Evolutionary conservation across 352 stramenopile genomes (phyloP).

Genomic region (Phytophthora constricta): DNA sequence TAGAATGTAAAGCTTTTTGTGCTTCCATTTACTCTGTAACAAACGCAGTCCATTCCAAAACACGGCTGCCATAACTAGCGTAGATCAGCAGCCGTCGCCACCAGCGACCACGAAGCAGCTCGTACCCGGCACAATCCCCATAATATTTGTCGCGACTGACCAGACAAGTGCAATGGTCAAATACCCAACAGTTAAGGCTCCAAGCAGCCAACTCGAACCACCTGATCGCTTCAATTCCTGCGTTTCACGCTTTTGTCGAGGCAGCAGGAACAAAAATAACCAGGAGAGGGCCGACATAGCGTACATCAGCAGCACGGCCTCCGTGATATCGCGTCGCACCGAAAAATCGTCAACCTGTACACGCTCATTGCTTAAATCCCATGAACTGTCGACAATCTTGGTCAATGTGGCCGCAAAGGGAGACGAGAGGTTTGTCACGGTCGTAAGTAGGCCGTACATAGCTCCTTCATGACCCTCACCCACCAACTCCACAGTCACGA

Average conservation of each 20-base stretch:
- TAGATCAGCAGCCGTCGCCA: constrained; percentile 30
- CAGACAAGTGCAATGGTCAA: constrained; percentile 40
- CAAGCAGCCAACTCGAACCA: constrained; percentile 34
- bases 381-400: constrained; percentile 25
- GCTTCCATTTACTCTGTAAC: no score
- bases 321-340: constrained; percentile 32
- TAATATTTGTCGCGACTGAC: constrained; percentile 42
- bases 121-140: constrained; percentile 20
- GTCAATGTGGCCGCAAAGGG: constrained; percentile 33
- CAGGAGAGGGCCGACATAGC: constrained; percentile 31
- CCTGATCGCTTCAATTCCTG: constrained; percentile 33
- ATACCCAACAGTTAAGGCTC: constrained; percentile 36
- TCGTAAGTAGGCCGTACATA: constrained; percentile 40
- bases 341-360: constrained; percentile 34
- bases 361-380: constrained; percentile 38
- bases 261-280: constrained; percentile 38
- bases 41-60: not conserved
- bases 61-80: not conserved
- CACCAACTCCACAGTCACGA: constrained; percentile 40
- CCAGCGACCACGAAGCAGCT: constrained; percentile 35
- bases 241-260: constrained; percentile 35
- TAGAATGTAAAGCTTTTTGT: no score
- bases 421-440: constrained; percentile 29
- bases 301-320: constrained; percentile 44
- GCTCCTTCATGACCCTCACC: constrained; percentile 26